These are phyloP conservation scores for Ustilaginoidea virens DNA, from an alignment of 2,329 filamentous ascomycete species.

Conservation along the genomic window DNA sequence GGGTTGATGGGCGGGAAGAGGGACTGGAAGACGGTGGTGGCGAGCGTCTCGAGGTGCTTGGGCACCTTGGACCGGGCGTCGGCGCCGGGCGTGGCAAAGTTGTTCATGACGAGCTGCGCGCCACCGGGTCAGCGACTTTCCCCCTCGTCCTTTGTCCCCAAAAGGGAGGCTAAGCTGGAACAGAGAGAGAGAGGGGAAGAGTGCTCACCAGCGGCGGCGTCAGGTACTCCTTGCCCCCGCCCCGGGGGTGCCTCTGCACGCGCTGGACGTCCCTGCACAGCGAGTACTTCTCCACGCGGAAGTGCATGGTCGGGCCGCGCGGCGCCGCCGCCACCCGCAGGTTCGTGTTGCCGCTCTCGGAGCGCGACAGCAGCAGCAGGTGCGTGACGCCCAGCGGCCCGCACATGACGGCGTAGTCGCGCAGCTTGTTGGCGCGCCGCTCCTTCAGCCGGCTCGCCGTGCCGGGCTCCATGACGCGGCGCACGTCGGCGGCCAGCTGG, in stretches of 20 bases:
- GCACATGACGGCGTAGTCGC: conserved; percentile 91
- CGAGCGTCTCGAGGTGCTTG: conserved; percentile 82
- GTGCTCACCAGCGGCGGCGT: conserved; percentile 67
- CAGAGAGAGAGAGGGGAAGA: conserved; percentile 1
- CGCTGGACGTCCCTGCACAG: conserved; percentile 80
- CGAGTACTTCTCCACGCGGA: conserved; percentile 88
- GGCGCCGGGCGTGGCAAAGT: conserved; percentile 56
- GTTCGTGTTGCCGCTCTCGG: conserved; percentile 81
- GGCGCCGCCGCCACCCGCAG: conserved; percentile 77
- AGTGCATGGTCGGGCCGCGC: conserved; percentile 82
- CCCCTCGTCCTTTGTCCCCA: too few relatives aligned
- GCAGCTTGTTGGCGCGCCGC: conserved; percentile 70
- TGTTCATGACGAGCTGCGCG: conserved; percentile 84
- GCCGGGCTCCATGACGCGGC: conserved; percentile 88
- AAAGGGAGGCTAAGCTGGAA: too few relatives aligned
- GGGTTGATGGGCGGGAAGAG: conserved; percentile 94
- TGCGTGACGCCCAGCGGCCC: conserved; percentile 88
- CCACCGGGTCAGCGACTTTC: conserved; percentile 15
- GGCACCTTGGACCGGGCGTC: conserved; percentile 58
- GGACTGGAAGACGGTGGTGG: conserved; percentile 89
- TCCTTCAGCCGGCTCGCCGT: conserved; percentile 85
- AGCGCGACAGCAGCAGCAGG: conserved; percentile 83
- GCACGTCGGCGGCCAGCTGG: conserved; percentile 82
- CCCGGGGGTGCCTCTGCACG: conserved; percentile 68
- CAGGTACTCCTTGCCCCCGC: conserved; percentile 70